Evolutionary conservation across 257 asterid species (phyloP).

Genomic region (Anisodus tanguticus): DNA sequence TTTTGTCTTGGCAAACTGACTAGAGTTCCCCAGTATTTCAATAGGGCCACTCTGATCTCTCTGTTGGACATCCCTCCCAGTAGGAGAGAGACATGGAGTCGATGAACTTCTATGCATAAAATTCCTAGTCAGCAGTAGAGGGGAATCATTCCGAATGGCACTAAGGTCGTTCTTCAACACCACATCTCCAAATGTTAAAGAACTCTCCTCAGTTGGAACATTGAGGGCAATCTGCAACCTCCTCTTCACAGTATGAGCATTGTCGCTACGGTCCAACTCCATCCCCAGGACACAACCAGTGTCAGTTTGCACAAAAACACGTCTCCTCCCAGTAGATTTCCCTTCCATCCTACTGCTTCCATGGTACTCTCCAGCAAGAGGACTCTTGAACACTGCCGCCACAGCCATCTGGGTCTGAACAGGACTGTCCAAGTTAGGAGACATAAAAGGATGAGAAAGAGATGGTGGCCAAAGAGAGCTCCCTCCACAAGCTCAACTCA

Average conservation of each 20-base stretch:
- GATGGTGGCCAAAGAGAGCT: conserved; percentile 63
- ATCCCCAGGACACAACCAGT: conserved; percentile 89
- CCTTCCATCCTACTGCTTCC: conserved; percentile 70
- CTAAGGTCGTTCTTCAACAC: conserved; percentile 88
- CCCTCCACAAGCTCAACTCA: conserved; percentile 54
- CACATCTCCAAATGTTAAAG: conserved; percentile 84
- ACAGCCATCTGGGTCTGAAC: conserved; percentile 98
- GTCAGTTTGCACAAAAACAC: conserved; percentile 93
- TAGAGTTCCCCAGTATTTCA: conserved; percentile 77
- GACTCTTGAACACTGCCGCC: conserved; percentile 68
- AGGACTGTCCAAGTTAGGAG: conserved; percentile 83
- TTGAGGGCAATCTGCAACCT: conserved; percentile 85
- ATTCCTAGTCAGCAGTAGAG: conserved; percentile 80
- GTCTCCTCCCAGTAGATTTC: conserved; percentile 63
- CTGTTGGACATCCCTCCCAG: conserved; percentile 79
- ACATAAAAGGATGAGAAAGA: conserved; percentile 67
- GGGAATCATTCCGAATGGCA: conserved; percentile 82
- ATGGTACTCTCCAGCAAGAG: conserved; percentile 71
- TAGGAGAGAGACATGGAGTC: conserved; percentile 97
- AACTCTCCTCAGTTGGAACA: conserved; percentile 88
- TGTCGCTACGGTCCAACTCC: conserved; percentile 90
- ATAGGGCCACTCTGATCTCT: conserved; percentile 84
- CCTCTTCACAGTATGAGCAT: conserved; percentile 87
- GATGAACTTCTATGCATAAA: conserved; percentile 89
- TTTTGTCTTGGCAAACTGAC: conserved; percentile 54